Conservation (phyloP, 352 stramenopile species). For the Globisporangium yorkense region DNA sequence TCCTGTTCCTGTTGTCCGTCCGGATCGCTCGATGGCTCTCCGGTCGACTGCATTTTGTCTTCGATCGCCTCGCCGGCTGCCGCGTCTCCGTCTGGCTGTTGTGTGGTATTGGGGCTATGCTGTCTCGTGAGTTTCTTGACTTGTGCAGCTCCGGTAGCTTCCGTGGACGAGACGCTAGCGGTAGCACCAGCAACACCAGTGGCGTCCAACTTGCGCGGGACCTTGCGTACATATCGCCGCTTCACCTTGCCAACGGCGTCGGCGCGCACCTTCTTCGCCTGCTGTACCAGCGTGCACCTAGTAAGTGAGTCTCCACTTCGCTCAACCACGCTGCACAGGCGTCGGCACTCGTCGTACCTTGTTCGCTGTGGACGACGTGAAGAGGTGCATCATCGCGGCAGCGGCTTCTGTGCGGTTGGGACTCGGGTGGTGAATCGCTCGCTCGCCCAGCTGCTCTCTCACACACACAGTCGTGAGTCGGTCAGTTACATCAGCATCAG, state of each 20-base stretch:
- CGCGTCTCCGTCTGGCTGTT: neutral
- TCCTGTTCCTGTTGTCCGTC: slow-evolving; percentile 10
- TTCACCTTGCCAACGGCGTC: slow-evolving; percentile 36
- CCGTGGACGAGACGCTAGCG: neutral
- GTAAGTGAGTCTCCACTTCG: neutral
- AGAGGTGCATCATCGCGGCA: slow-evolving; percentile 74
- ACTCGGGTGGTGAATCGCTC: slow-evolving; percentile 57
- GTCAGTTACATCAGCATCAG: neutral
- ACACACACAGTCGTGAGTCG: neutral
- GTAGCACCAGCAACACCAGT: neutral
- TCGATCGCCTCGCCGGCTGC: neutral
- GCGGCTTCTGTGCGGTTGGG: slow-evolving; percentile 74
- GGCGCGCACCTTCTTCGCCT: slow-evolving; percentile 9
- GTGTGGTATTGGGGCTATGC: neutral
- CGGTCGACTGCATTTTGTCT: neutral
- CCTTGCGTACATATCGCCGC: slow-evolving; percentile 58
- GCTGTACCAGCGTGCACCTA: neutral
- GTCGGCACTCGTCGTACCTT: slow-evolving; percentile 6
- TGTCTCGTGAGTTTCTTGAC: slow-evolving; percentile 31
- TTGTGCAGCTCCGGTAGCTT: neutral
- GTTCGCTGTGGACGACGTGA: slow-evolving; percentile 32
- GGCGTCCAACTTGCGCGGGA: slow-evolving; percentile 38
- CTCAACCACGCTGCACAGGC: neutral
- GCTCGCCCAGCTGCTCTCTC: slow-evolving; percentile 12
- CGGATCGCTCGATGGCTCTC: neutral